These are phyloP conservation scores for Allium cepa DNA, from an alignment of 106 monocot genomes.

Conservation along the genomic window DNA sequence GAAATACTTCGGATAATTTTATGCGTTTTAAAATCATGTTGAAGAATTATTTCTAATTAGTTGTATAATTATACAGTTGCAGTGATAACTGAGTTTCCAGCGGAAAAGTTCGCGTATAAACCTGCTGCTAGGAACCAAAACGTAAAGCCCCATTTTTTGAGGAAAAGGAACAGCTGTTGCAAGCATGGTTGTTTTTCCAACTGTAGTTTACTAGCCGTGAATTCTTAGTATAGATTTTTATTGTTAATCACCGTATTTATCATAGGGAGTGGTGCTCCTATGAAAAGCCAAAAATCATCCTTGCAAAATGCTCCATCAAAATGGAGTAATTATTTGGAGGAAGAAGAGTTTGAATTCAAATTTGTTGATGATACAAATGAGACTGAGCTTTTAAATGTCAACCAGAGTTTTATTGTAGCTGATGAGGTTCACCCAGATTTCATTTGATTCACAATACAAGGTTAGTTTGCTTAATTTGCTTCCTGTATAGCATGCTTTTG, in stretches of 20 bases:
- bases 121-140: not conserved
- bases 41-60: not conserved
- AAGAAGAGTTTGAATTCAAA: constrained; percentile 1
- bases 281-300: not conserved
- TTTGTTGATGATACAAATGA: not conserved
- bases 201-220: not conserved
- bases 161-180: not conserved
- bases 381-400: not conserved
- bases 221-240: not conserved
- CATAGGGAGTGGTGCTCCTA: not conserved
- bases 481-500: not conserved
- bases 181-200: not conserved
- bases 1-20: not conserved
- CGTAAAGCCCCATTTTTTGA: not conserved
- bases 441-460: not conserved
- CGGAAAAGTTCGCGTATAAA: not conserved
- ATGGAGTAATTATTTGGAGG: constrained; percentile 13
- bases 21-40: not conserved
- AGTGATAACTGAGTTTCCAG: not conserved
- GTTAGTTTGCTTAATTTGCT: not conserved
- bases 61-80: no score
- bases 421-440: constrained; percentile 16
- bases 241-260: not conserved
- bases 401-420: not conserved
- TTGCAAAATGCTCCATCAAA: constrained; percentile 1